These are phyloP conservation scores for Davidsoniella australis DNA, from an alignment of 2,329 filamentous ascomycete genomes.

Conservation along the genomic window DNA sequence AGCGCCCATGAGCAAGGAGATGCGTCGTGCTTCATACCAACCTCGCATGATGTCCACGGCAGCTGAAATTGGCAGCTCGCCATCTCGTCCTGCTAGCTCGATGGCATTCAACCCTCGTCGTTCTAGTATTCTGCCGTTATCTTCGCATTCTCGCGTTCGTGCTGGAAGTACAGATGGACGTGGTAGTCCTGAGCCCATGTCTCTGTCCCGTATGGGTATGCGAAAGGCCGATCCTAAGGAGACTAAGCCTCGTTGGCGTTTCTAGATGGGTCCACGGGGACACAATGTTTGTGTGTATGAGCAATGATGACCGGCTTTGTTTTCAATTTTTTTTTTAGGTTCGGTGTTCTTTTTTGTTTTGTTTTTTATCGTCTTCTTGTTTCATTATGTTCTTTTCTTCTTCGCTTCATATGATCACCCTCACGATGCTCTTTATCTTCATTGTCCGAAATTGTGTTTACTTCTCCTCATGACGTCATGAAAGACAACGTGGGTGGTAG, in stretches of 20 bases:
- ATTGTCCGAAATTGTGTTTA: too few species aligned
- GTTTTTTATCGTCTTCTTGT: neutral
- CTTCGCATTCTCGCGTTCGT: constrained; percentile 19
- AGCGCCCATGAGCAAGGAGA: constrained; percentile 15
- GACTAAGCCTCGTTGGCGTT: constrained; percentile 33
- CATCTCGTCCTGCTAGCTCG: constrained; percentile 37
- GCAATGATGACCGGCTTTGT: constrained; percentile 1
- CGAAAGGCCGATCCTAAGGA: constrained; percentile 22
- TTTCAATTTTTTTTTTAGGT: neutral
- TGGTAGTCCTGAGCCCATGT: constrained; percentile 30
- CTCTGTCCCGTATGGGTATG: constrained; percentile 29
- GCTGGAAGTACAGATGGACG: constrained; percentile 22
- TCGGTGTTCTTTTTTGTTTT: constrained; percentile 1
- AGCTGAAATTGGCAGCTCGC: constrained; percentile 1
- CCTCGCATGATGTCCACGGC: constrained; percentile 20
- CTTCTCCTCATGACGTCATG: too few species aligned
- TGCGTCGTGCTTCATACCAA: constrained; percentile 37
- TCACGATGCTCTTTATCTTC: too few species aligned
- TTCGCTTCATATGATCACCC: constrained; percentile 12
- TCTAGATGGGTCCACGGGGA: constrained; percentile 15
- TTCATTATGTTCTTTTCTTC: constrained; percentile 3
- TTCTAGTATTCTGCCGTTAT: constrained; percentile 36
- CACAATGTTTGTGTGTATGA: neutral
- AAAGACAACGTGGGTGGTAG: too few species aligned
- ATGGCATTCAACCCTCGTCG: constrained; percentile 30